Percentiles rank a stretch among this genome's conserved stretches.
phyloP scores from a whole-genome alignment of 495 filamentous ascomycete genomes.

The Achaetomiella virescens region DNA sequence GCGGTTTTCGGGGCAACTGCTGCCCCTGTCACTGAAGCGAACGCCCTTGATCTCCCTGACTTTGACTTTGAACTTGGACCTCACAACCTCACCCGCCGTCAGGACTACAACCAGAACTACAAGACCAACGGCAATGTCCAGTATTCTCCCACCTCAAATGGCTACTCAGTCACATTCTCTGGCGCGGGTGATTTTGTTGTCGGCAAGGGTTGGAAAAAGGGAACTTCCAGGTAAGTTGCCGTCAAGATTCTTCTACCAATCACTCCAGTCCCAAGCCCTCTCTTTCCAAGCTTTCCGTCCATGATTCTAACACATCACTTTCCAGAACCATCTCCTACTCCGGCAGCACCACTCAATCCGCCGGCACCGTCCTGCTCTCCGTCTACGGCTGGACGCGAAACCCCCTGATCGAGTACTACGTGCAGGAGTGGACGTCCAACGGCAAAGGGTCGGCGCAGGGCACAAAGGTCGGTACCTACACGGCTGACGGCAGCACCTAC shows the following conservation, averaged over 20 bases:
- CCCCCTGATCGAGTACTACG: constrained; percentile 60
- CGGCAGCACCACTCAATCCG: constrained; percentile 10
- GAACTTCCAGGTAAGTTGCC: constrained; percentile 42
- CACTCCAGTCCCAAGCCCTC: no score
- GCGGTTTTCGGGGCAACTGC: background rate
- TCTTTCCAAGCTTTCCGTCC: no score
- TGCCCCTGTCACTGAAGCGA: background rate
- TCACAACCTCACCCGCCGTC: constrained; percentile 26
- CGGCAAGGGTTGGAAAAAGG: constrained; percentile 53
- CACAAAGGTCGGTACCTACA: constrained; percentile 42
- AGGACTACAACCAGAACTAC: constrained; percentile 37
- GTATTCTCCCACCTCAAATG: constrained; percentile 21
- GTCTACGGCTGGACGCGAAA: constrained; percentile 55
- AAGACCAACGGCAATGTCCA: constrained; percentile 32
- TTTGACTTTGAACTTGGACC: constrained; percentile 26
- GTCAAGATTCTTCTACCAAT: no score
- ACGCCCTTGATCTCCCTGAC: constrained; percentile 10
- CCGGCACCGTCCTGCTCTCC: constrained; percentile 22
- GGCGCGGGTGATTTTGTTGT: constrained; percentile 52
- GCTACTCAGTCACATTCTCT: constrained; percentile 34
- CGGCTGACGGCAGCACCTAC: constrained; percentile 51
- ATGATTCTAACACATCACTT: no score
- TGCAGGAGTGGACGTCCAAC: constrained; percentile 53
- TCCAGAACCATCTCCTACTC: constrained; percentile 22
- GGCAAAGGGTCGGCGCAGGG: constrained; percentile 44